Conservation (phyloP, 306 rosid species). For the Cicer chorassanicum region DNA sequence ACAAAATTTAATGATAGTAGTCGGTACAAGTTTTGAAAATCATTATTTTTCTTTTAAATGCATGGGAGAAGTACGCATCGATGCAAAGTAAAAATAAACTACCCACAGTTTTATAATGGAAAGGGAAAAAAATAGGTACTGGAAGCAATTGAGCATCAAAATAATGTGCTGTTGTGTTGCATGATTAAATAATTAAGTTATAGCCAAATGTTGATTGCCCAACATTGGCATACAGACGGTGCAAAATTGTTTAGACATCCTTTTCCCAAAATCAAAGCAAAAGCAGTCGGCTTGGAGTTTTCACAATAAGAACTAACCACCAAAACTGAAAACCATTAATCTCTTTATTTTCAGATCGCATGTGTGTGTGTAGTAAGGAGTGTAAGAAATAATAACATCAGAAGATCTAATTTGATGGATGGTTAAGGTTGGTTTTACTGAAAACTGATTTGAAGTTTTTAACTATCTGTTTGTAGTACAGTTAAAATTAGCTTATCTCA, state of each 20-base stretch:
- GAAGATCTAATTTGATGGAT: not conserved
- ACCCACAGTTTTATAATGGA: not conserved
- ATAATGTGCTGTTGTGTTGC: not conserved
- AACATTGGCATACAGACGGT: not conserved
- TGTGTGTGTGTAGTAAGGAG: not conserved
- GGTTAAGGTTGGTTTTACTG: not conserved
- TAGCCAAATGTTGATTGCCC: constrained; percentile 6
- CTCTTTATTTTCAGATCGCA: not conserved
- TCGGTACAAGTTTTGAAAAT: not conserved
- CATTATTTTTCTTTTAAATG: constrained; percentile 1
- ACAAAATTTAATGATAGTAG: not conserved
- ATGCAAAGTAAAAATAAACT: not conserved
- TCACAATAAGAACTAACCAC: constrained; percentile 4
- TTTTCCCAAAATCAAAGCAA: not conserved
- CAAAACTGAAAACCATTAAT: not conserved
- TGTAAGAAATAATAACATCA: not conserved
- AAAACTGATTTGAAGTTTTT: not conserved
- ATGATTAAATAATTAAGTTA: not conserved
- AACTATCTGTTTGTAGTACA: not conserved
- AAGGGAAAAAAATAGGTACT: not conserved
- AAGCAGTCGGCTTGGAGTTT: not conserved
- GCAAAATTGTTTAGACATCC: not conserved
- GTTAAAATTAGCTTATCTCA: not conserved
- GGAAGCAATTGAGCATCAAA: constrained; percentile 15
- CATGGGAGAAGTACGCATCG: not conserved